phyloP scores from a whole-genome alignment of 108 stramenopile species.

The Schizochytrium sp. region DNA sequence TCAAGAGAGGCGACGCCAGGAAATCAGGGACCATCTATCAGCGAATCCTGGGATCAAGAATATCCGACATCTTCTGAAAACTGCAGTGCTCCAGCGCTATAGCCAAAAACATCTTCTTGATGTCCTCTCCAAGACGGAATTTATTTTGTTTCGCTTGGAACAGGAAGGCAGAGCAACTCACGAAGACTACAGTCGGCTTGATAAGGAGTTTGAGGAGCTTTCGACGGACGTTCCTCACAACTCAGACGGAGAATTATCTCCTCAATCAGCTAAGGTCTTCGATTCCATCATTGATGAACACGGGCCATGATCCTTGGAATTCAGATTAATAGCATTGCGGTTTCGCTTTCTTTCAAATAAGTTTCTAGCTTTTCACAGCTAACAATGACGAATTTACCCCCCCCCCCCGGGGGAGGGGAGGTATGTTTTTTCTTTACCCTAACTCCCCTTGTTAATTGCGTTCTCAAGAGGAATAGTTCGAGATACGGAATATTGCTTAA shows the following conservation, averaged over 20 bases:
- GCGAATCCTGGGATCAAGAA: background rate
- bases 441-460: background rate
- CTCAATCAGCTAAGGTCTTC: background rate
- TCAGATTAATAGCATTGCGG: background rate
- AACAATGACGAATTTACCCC: background rate
- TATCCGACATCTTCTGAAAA: background rate
- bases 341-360: background rate
- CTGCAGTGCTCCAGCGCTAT: background rate
- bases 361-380: background rate
- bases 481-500: background rate
- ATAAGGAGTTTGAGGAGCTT: background rate
- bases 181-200: slow-evolving; percentile 15
- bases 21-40: background rate
- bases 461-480: background rate
- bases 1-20: slow-evolving; percentile 17
- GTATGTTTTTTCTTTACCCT: background rate
- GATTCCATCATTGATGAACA: background rate
- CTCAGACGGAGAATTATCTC: background rate
- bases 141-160: slow-evolving; percentile 6
- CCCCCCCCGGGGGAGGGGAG: background rate
- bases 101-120: background rate
- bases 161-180: background rate
- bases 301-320: background rate
- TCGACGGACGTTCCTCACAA: background rate
- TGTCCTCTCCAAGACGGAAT: slow-evolving; percentile 52